Evolutionary conservation across 768 basidiomycete species (phyloP), one percentile per base, ranked within the genome.

Genomic region (Kwoniella newhampshirensis): DNA sequence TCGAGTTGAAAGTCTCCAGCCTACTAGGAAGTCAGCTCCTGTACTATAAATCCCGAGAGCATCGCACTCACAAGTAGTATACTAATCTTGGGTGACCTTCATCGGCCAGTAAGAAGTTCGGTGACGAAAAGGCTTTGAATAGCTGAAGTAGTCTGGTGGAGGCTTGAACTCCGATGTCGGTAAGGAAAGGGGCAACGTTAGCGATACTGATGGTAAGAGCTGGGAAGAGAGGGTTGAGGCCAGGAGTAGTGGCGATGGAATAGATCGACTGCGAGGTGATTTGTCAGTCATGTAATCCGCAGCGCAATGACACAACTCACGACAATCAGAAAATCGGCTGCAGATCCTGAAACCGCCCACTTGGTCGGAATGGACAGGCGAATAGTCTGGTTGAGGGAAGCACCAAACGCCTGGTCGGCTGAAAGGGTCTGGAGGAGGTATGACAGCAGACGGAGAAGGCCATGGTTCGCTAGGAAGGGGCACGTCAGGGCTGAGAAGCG

Each of bases 71-170:
- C 89, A 92, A 86, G 74, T 91, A 96, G 77, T 89, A 98, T 28
- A 97, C 81, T 27, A 97, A 78, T 59, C 96, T 79, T 1, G 96
- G 96, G 71, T 97, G 91, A 6, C 93, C 91, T 76, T 97, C 96
- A 61, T 98, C 96, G 2, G 89, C 86, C 18, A 99, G 78, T 30
- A 98, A 78, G 76, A 97, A 97, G 2, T 85, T 78, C 0, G 96
- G 89, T 57, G 87, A 89, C 4, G 91, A 86, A 73, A 99, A 94
- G 0, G 94, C 90, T 26, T 83, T 86, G 77, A 96, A 91, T 5
- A 98, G 82, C 75, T 96, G 91, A 32, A 93, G 74, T 6, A 99
- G 81, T 17, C 89, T 82, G 4, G 88, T 87, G 2, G 91, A 87
- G 12, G 91, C 85, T 28, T 86, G 84, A 45, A 91, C 83, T 37